Base-by-base conservation (phyloP, 1,284 basidiomycete genomes). In the Ceraceosorus guamensis region DNA sequence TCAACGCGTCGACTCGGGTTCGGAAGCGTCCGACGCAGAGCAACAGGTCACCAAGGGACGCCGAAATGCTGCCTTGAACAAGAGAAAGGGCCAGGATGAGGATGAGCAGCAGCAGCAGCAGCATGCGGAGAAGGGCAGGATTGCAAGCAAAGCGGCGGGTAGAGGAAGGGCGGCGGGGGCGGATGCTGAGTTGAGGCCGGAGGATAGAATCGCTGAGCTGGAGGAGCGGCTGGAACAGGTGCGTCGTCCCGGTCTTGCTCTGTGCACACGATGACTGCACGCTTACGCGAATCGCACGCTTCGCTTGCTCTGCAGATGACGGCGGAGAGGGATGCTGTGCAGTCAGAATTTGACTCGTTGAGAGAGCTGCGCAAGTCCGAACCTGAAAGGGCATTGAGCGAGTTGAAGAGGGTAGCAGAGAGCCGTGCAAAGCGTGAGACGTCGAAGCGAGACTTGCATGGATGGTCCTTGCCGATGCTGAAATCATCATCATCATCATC, bases 291-390 rank as follows among this genome's bases (percentile, higher is more conserved):
- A 1, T 16, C 11, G 3, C 39, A 11, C 39, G 16, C 39, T 41
- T 11, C 41, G 16, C 37, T 44, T 33, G 14, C 41, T 8, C 24
- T 18, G 10, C 24, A 58, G 48, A 35, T 70, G 50, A 49, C 52
- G 0, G 48, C 57, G 45, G 68, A 74, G 58, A 59, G 63, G 24
- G 70, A 72, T 45, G 66, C 66, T 5, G 58, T 71, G n/a, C 70
- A 72, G 55, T 50, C 57, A 3, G 68, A 75, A 55, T 68, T 71
- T 54, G 71, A 75, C 52, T 57, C 67, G 43, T 59, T 75, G n/a
- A 59, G 66, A n/a, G 62, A 65, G 24, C 55, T 73, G 8, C 60
- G 71, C 3, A 33, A 59, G 11, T 71, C 70, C 0, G 59, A 59
- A 37, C 56, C 67, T 13, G 72, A 75, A 56, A 55, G 61, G 47